phyloP scores from a whole-genome alignment of 129 eudicot species.

The Flaveria trinervia region DNA sequence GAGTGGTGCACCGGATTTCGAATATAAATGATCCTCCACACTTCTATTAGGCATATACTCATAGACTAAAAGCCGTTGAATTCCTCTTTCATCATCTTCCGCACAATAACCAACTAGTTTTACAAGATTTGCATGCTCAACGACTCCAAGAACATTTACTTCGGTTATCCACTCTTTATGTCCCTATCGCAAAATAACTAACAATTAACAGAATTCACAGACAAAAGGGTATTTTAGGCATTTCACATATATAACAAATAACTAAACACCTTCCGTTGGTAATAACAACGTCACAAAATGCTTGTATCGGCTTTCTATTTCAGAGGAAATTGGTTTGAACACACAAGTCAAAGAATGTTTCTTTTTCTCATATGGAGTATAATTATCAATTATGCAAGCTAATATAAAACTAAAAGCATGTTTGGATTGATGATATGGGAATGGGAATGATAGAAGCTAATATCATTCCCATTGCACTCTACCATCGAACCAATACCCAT shows the following conservation, averaged over 20 bases:
- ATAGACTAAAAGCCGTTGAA: slow-evolving; percentile 75
- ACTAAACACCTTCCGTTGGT: not conserved
- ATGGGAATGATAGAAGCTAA: too few relatives aligned
- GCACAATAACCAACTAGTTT: slow-evolving; percentile 84
- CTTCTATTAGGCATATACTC: slow-evolving; percentile 86
- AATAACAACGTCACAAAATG: too few relatives aligned
- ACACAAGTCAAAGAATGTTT: too few relatives aligned
- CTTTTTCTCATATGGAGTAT: too few relatives aligned
- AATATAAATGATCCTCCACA: slow-evolving; percentile 75
- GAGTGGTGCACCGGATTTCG: slow-evolving; percentile 50
- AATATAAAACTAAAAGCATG: too few relatives aligned
- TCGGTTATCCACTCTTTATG: slow-evolving; percentile 97
- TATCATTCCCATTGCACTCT: not conserved
- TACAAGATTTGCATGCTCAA: slow-evolving; percentile 85
- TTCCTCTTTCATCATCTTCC: slow-evolving; percentile 92
- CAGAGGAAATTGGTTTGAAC: too few relatives aligned
- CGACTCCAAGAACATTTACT: slow-evolving; percentile 82
- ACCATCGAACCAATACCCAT: too few relatives aligned
- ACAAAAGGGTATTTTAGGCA: not conserved
- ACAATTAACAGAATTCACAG: not conserved
- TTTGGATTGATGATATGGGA: too few relatives aligned
- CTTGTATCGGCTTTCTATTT: too few relatives aligned
- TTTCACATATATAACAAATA: not conserved
- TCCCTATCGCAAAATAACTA: slow-evolving; percentile 51
- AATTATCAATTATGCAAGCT: too few relatives aligned